Evolutionary conservation across 2,329 filamentous ascomycete species (phyloP).

Genomic region (Colletotrichum australisinense): DNA sequence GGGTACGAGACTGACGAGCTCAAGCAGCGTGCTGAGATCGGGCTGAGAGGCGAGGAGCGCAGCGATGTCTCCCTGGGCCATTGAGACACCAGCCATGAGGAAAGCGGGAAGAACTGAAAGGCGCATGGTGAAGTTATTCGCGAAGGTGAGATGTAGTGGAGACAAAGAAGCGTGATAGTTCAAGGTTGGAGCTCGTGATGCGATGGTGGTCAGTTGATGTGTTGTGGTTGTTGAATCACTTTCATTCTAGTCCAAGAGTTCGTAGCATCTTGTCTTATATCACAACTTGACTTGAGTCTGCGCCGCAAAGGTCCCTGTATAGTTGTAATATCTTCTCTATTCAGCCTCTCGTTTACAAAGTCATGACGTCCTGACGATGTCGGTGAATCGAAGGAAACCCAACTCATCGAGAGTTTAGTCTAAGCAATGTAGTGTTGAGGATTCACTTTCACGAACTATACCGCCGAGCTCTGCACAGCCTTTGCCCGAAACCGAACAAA

Average conservation of each 20-base stretch:
- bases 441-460: neutral
- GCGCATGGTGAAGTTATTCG: constrained; percentile 8
- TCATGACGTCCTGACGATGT: neutral
- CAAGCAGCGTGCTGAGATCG: constrained; percentile 40
- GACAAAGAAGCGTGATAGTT: too few species aligned
- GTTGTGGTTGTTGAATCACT: neutral
- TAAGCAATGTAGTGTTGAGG: neutral
- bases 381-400: neutral
- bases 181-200: neutral
- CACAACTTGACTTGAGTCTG: neutral
- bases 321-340: neutral
- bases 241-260: neutral
- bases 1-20: constrained; percentile 39
- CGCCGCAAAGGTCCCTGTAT: neutral
- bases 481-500: neutral
- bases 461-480: neutral
- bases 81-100: constrained; percentile 2
- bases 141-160: neutral
- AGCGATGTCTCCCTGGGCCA: constrained; percentile 38
- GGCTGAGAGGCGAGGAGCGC: constrained; percentile 38
- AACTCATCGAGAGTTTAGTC: neutral
- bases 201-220: neutral
- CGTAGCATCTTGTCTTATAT: neutral
- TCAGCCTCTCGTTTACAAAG: neutral
- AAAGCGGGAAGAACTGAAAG: neutral